Percentiles rank a stretch among this genome's conserved stretches.
These are phyloP conservation scores for Tagetes erecta DNA, from an alignment of 129 eudicot genomes.

Conservation along the genomic window DNA sequence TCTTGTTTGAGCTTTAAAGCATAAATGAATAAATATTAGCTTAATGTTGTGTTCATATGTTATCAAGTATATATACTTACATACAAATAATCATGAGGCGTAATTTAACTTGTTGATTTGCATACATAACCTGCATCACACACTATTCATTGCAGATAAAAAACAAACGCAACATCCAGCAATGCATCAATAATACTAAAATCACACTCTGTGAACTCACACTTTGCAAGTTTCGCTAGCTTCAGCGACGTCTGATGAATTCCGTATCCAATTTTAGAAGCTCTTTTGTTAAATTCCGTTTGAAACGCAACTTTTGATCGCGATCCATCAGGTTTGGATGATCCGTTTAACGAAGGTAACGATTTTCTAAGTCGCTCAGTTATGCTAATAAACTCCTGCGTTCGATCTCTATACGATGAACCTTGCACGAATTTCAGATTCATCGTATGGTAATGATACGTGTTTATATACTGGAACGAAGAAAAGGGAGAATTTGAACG, in stretches of 20 bases:
- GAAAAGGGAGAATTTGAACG: conserved; percentile 16
- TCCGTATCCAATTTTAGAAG: conserved; percentile 86
- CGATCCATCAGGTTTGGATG: conserved; percentile 37
- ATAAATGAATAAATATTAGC: background rate
- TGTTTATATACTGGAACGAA: conserved; percentile 22
- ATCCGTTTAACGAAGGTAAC: conserved; percentile 16
- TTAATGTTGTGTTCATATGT: background rate
- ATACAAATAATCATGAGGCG: background rate
- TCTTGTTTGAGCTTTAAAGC: background rate
- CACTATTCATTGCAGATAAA: background rate
- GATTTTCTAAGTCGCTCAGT: conserved; percentile 60
- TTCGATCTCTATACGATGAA: conserved; percentile 77
- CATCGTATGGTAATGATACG: conserved; percentile 29
- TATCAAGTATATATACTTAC: background rate
- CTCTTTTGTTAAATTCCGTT: conserved; percentile 74
- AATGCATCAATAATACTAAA: background rate
- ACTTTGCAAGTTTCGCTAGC: conserved; percentile 82
- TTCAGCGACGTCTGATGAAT: conserved; percentile 94
- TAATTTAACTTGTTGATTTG: background rate
- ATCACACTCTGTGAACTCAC: conserved; percentile 38
- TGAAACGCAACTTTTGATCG: conserved; percentile 61
- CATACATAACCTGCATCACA: background rate
- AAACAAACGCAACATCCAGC: background rate
- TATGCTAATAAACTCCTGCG: conserved; percentile 64
- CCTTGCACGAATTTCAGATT: conserved; percentile 48